These are phyloP conservation scores for Epichloe hybrida DNA, from an alignment of 2,329 filamentous ascomycete species.

Conservation along the genomic window DNA sequence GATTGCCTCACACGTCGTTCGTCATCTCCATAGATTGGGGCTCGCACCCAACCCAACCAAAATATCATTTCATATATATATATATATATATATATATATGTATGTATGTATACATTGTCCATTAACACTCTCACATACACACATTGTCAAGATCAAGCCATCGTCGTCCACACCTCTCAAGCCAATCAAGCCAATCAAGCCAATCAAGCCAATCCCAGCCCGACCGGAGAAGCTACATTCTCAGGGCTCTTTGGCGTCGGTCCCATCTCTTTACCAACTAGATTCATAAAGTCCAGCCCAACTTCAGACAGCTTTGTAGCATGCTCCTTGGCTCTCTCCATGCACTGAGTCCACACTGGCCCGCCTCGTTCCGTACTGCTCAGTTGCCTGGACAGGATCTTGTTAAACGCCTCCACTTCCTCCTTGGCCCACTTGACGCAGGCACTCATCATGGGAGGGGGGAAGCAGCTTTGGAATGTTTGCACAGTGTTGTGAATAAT, in stretches of 20 bases:
- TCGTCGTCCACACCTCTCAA: background rate
- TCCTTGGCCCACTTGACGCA: slow-evolving; percentile 98
- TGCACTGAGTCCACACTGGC: slow-evolving; percentile 67
- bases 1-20: background rate
- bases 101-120: background rate
- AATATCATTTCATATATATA: background rate
- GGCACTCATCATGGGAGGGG: slow-evolving; percentile 75
- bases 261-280: slow-evolving; percentile 52
- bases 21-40: background rate
- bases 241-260: slow-evolving; percentile 5
- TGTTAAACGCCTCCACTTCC: slow-evolving; percentile 82
- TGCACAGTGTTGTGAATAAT: slow-evolving; percentile 86
- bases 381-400: slow-evolving; percentile 66
- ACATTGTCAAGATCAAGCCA: background rate
- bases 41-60: background rate
- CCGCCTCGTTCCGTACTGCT: slow-evolving; percentile 72
- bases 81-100: background rate
- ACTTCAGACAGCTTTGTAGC: slow-evolving; percentile 70
- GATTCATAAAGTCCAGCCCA: slow-evolving; percentile 74
- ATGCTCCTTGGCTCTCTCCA: slow-evolving; percentile 69
- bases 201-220: slow-evolving; percentile 17
- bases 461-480: slow-evolving; percentile 80
- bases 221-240: slow-evolving; percentile 12
- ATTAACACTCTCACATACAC: background rate
- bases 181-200: background rate